Percentiles rank a stretch among this genome's conserved stretches.
phyloP scores from a whole-genome alignment of 1,284 basidiomycete species.

The Ganoderma multipileum region DNA sequence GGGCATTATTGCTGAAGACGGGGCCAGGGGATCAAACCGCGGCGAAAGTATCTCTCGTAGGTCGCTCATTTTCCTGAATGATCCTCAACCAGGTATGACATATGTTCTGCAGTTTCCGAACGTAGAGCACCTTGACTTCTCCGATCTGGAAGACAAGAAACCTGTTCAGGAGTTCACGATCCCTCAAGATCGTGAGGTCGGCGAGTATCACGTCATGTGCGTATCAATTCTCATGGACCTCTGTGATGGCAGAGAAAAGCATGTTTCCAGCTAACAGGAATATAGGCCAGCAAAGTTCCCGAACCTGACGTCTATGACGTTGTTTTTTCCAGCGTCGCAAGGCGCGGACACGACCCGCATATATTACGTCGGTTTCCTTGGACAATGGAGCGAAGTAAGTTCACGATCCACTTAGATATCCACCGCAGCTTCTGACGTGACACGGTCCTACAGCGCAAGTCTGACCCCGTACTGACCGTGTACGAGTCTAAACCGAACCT shows the following conservation, averaged over 20 bases:
- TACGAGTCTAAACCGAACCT: slow-evolving; percentile 83
- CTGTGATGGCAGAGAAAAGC: too few species aligned
- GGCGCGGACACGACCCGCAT: slow-evolving; percentile 74
- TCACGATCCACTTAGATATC: slow-evolving; percentile 8
- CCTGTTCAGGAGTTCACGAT: slow-evolving; percentile 75
- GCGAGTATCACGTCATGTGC: slow-evolving; percentile 76
- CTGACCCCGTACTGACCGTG: slow-evolving; percentile 73
- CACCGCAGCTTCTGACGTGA: not conserved
- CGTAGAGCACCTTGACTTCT: slow-evolving; percentile 75
- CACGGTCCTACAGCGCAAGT: slow-evolving; percentile 57
- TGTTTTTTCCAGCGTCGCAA: slow-evolving; percentile 78
- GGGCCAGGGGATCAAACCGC: slow-evolving; percentile 79
- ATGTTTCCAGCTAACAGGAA: not conserved
- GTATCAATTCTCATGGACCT: not conserved
- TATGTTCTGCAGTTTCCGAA: slow-evolving; percentile 65
- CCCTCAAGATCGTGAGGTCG: slow-evolving; percentile 71
- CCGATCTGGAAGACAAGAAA: slow-evolving; percentile 64
- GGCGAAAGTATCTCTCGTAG: slow-evolving; percentile 66
- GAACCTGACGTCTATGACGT: slow-evolving; percentile 71
- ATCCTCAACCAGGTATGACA: not conserved
- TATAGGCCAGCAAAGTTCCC: slow-evolving; percentile 75
- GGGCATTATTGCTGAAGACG: slow-evolving; percentile 75
- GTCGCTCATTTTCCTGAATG: slow-evolving; percentile 30
- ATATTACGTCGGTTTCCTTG: slow-evolving; percentile 83
- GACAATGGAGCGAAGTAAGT: slow-evolving; percentile 75